phyloP scores from a whole-genome alignment of 257 asterid genomes.

The Plantago major region DNA sequence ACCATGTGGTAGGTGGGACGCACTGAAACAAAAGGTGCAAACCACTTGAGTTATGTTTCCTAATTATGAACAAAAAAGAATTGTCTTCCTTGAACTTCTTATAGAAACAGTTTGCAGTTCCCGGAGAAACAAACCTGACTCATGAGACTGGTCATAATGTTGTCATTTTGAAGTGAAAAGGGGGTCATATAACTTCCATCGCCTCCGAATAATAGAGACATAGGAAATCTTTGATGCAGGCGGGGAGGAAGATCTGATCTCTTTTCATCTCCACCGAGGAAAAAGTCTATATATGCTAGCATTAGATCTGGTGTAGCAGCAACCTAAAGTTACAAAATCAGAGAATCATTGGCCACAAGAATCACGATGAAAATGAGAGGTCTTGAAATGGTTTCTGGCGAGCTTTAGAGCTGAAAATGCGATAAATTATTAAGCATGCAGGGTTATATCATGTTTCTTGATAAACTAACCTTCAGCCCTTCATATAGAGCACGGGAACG shows the following conservation, averaged over 20 bases:
- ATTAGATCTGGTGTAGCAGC: constrained; percentile 96
- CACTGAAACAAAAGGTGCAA: constrained; percentile 43
- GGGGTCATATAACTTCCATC: constrained; percentile 98
- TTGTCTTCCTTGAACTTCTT: constrained; percentile 3
- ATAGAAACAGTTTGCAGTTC: constrained; percentile 2
- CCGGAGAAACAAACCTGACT: constrained; percentile 71
- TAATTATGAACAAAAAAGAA: not conserved
- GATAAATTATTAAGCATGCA: too few species aligned
- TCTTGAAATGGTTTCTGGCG: not conserved
- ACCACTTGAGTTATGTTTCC: constrained; percentile 9
- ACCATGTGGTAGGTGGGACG: constrained; percentile 92
- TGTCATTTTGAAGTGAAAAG: constrained; percentile 79
- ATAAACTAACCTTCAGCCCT: constrained; percentile 79
- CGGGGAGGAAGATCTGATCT: constrained; percentile 90
- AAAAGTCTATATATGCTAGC: constrained; percentile 90
- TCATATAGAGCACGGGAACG: constrained; percentile 99
- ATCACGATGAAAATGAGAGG: not conserved
- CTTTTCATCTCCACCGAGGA: constrained; percentile 98
- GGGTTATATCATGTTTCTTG: not conserved
- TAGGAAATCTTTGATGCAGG: constrained; percentile 78
- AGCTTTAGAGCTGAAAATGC: not conserved
- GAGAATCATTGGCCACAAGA: constrained; percentile 12
- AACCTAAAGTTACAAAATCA: constrained; percentile 48
- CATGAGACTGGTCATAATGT: constrained; percentile 82
- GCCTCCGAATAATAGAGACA: constrained; percentile 88